These are phyloP conservation scores for Penicillium arizonense DNA, from an alignment of 495 filamentous ascomycete genomes.

Conservation along the genomic window DNA sequence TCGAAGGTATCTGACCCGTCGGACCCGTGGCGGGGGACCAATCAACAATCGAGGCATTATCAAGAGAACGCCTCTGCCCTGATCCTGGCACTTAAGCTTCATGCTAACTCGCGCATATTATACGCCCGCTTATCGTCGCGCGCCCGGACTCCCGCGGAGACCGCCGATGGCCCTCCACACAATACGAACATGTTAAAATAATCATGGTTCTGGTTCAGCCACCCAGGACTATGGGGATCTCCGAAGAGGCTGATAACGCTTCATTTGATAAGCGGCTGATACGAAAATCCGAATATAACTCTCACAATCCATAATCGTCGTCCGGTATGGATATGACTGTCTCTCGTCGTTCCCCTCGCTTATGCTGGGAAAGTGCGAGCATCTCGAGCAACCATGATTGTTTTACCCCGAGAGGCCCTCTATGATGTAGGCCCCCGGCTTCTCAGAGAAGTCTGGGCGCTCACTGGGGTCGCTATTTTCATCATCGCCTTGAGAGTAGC, in stretches of 20 bases:
- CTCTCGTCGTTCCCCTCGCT: neutral
- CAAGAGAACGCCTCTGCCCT: neutral
- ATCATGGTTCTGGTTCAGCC: neutral
- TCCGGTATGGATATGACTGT: neutral
- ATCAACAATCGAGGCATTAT: neutral
- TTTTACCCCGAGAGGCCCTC: neutral
- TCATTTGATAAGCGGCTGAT: slow-evolving; percentile 12
- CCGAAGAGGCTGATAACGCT: slow-evolving; percentile 3
- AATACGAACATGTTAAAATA: neutral
- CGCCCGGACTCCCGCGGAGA: neutral
- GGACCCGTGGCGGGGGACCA: neutral
- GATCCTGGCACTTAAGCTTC: neutral
- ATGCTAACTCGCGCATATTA: neutral
- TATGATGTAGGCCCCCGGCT: slow-evolving; percentile 17
- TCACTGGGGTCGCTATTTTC: slow-evolving; percentile 19
- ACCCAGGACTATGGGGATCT: slow-evolving; percentile 11
- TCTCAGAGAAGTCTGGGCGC: slow-evolving; percentile 26
- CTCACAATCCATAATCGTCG: neutral
- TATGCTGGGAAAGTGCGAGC: neutral
- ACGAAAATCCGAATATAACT: slow-evolving; percentile 8
- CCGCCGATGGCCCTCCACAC: neutral
- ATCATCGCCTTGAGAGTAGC: slow-evolving; percentile 18
- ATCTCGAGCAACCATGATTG: slow-evolving; percentile 10
- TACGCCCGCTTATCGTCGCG: neutral
- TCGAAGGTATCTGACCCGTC: neutral